These are phyloP conservation scores for thale cress (Arabidopsis thaliana) DNA, from an alignment of 345 rosid species.

Conservation along the genomic window TAIR10.1 NC_003075.7:12275001-12275500, in stretches of 20 bases:
- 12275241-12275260: slow-evolving; percentile 44
- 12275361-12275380: background rate
- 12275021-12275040: slow-evolving; percentile 54
- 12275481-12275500: background rate
- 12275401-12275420: background rate
- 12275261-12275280: slow-evolving; percentile 24
- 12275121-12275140: slow-evolving; percentile 3
- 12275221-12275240: slow-evolving; percentile 39
- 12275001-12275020: background rate
- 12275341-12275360: background rate
- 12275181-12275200: slow-evolving; percentile 43
- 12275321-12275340: no score
- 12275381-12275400: background rate
- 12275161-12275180: slow-evolving; percentile 44
- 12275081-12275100: slow-evolving; percentile 41
- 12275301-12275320: background rate
- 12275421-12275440: background rate
- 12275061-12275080: slow-evolving; percentile 35
- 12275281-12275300: background rate
- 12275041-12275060: slow-evolving; percentile 21
- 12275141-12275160: slow-evolving; percentile 19
- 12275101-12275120: slow-evolving; percentile 46
- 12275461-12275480: no score
- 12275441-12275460: no score
- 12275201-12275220: slow-evolving; percentile 42